Percentiles rank a stretch among this genome's conserved stretches.
Conservation (phyloP, 2,329 filamentous ascomycete genomes). For the Microsporum audouinii region DNA sequence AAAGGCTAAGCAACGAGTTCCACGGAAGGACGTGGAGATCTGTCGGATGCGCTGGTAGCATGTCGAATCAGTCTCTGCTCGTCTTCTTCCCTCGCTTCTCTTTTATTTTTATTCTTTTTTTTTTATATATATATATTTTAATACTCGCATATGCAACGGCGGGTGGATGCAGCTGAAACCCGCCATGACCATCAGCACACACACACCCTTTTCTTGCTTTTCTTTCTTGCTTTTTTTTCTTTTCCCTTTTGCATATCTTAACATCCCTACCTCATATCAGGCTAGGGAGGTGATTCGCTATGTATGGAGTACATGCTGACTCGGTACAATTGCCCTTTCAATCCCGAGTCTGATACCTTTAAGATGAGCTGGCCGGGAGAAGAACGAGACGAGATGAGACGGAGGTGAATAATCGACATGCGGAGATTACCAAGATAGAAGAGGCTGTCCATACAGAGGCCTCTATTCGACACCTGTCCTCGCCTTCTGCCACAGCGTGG, state of each 20-base stretch:
- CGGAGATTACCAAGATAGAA: not conserved
- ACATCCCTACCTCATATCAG: not conserved
- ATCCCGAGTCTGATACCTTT: not conserved
- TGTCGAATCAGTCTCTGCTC: slow-evolving; percentile 6
- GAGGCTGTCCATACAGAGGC: not conserved
- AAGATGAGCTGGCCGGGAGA: not conserved
- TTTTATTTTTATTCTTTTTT: slow-evolving; percentile 6
- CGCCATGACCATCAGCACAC: slow-evolving; percentile 10
- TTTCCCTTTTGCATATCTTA: not conserved
- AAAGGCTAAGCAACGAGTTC: not conserved
- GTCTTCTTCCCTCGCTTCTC: slow-evolving; percentile 4
- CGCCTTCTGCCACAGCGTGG: not conserved
- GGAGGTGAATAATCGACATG: not conserved
- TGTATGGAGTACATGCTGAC: not conserved
- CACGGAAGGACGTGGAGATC: slow-evolving; percentile 1
- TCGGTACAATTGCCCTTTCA: not conserved
- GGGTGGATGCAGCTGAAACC: slow-evolving; percentile 21
- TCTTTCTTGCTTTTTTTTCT: not conserved
- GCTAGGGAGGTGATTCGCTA: not conserved
- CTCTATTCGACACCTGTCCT: not conserved
- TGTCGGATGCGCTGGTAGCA: not conserved
- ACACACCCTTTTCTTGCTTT: not conserved
- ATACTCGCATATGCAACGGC: slow-evolving; percentile 22
- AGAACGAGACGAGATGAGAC: not conserved
- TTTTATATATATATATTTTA: slow-evolving; percentile 1